Conservation (phyloP, 768 basidiomycete genomes). For the Suillus hirtellus region DNA sequence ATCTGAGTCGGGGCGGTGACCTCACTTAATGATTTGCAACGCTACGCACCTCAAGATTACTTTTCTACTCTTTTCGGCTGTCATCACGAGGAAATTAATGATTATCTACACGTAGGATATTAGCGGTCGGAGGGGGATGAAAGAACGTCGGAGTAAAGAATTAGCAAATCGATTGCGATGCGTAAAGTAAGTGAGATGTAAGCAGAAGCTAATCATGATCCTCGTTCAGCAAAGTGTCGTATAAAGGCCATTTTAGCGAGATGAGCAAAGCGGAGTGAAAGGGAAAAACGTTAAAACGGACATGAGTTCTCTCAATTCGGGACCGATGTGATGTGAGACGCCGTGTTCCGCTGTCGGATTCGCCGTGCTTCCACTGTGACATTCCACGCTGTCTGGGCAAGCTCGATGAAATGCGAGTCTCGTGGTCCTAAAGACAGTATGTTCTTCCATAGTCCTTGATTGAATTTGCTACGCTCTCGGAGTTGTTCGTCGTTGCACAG, state of each 20-base stretch:
- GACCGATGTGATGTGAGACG: slow-evolving; percentile 13
- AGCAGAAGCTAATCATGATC: slow-evolving; percentile 26
- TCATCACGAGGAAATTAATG: slow-evolving; percentile 1
- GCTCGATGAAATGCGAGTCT: slow-evolving; percentile 44
- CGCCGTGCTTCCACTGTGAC: slow-evolving; percentile 66
- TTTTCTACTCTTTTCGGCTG: not conserved
- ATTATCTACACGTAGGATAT: slow-evolving; percentile 23
- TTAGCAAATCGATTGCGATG: slow-evolving; percentile 26
- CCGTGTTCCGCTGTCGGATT: slow-evolving; percentile 24
- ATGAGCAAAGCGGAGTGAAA: slow-evolving; percentile 18
- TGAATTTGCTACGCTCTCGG: slow-evolving; percentile 35
- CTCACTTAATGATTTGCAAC: not conserved
- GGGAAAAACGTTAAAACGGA: slow-evolving; percentile 16
- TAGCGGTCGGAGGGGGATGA: slow-evolving; percentile 9
- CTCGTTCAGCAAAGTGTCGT: slow-evolving; percentile 30
- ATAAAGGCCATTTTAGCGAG: slow-evolving; percentile 25
- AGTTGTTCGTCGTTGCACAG: slow-evolving; percentile 39
- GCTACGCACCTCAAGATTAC: not conserved
- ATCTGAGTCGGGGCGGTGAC: not conserved
- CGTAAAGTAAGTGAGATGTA: slow-evolving; percentile 14
- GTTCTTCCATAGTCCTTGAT: slow-evolving; percentile 70
- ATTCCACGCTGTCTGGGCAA: slow-evolving; percentile 68
- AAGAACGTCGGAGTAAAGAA: slow-evolving; percentile 14
- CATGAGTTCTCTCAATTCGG: slow-evolving; percentile 21
- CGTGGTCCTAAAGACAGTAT: slow-evolving; percentile 53